Percentiles rank a stretch among this genome's conserved stretches.
These are phyloP conservation scores for Xerocomus minutiporus DNA, from an alignment of 1,284 basidiomycete species.

Conservation along the genomic window DNA sequence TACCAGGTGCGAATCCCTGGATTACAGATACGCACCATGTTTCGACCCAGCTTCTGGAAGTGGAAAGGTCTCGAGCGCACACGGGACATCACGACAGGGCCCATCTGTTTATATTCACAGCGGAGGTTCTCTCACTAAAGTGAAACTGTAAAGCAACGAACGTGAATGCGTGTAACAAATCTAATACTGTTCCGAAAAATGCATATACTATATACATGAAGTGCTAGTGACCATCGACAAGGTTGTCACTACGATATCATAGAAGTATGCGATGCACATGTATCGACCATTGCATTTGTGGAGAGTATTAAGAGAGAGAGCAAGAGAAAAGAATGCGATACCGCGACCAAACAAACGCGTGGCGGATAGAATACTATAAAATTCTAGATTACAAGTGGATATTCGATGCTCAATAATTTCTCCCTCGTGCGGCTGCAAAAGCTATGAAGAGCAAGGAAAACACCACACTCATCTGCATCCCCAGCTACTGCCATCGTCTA, in stretches of 20 bases:
- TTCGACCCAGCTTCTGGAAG: too few species aligned
- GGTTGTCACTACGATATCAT: conserved; percentile 5
- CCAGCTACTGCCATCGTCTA: conserved; percentile 16
- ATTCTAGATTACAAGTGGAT: conserved; percentile 36
- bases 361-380: conserved; percentile 27
- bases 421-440: conserved; percentile 8
- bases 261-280: conserved; percentile 16
- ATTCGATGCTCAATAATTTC: conserved; percentile 30
- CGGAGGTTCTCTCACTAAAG: too few species aligned
- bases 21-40: too few species aligned
- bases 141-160: too few species aligned
- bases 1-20: too few species aligned
- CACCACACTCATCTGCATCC: conserved; percentile 21
- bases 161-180: too few species aligned
- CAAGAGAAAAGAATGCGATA: conserved; percentile 17
- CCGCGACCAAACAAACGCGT: conserved; percentile 14
- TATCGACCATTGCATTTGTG: conserved; percentile 15
- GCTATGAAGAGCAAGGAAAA: conserved; percentile 20
- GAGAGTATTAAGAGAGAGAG: conserved; percentile 9
- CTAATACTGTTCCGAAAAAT: neutral
- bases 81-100: too few species aligned
- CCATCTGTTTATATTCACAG: too few species aligned
- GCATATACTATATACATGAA: neutral
- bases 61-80: too few species aligned
- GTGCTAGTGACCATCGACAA: neutral